phyloP scores from a whole-genome alignment of 257 asterid species.

The Haberlea rhodopensis region DNA sequence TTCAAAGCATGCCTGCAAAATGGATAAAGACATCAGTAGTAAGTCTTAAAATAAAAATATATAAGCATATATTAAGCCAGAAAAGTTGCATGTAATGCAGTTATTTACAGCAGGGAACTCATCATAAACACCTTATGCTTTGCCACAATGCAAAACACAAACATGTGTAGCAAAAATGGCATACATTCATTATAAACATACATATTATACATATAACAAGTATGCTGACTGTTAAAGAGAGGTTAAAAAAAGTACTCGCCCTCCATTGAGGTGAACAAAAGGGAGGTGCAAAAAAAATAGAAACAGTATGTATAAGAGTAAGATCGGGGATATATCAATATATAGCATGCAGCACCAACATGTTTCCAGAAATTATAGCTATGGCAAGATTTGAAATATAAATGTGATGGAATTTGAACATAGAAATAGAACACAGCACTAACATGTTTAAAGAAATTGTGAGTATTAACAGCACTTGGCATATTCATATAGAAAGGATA shows the following conservation, averaged over 20 bases:
- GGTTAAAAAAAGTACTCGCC: background rate
- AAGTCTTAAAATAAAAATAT: too few species aligned
- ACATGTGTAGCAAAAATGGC: background rate
- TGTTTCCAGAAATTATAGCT: background rate
- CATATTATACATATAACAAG: background rate
- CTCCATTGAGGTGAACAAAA: background rate
- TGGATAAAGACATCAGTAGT: constrained; percentile 13
- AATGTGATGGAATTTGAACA: background rate
- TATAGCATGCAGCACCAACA: background rate
- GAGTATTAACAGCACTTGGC: background rate
- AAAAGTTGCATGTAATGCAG: background rate
- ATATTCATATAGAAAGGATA: constrained; percentile 3
- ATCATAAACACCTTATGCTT: too few species aligned
- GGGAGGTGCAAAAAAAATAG: background rate
- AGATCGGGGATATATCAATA: background rate
- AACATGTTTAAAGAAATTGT: background rate
- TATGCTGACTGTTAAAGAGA: too few species aligned
- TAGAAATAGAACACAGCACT: background rate
- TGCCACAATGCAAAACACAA: background rate
- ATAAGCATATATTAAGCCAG: background rate
- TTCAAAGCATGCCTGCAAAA: constrained; percentile 83
- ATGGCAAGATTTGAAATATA: background rate
- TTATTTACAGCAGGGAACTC: background rate
- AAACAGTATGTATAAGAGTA: constrained; percentile 11
- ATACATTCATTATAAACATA: background rate